Evolutionary conservation across 1,139 yeast genomes (phyloP), one percentile per base, ranked within the genome.

Genomic region (Blastobotrys capitulatus): DNA sequence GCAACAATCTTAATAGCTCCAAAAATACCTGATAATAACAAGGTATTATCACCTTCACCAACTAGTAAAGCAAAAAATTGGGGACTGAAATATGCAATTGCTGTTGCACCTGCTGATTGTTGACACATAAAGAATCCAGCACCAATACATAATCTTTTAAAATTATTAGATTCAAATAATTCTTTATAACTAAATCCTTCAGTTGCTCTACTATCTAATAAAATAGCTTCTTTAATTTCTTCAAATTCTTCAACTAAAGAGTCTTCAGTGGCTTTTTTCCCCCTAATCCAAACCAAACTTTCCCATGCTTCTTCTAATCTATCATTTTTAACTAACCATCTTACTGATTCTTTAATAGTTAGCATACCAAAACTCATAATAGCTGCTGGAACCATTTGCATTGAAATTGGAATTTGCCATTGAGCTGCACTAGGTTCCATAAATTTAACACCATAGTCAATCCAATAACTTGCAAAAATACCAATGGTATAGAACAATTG

Each of bases 101-200:
- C 83, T 67, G 82, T 82, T 55, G 80, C 73, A 70, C 87, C 88
- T 50, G 86, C 80, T 69, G 80, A 76, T 68, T 82, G 87, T 68
- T 82, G 86, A 72, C 80, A 77, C 60, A 79, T 75, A 66, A 73
- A 69, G 10, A 52, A 38, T 6, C 39, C 38, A 25, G 49, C 47
- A 12, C 56, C 58, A 20, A 52, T 31, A 16, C 51, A 10, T 5
- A 51, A 46, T 27, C 56, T 46, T 37, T 44, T 48, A 3, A 22
- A 9, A 38, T 42, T 53, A 9, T 22, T 32, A 34, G 40, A 18
- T 25, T 38, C 41, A n/a, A 47, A 34, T 9, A 42, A 18, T 36
- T 47, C 50, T 25, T 26, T 37, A n/a, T 31, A 18, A 2, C 38
- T 13, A 27, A 44, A 36, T 13, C 48, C 51, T 12, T 15, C 38